A percentile compares a stretch with the other conserved stretches of the same genome.
Evolutionary conservation across 2,329 filamentous ascomycete species (phyloP).

Genomic region (Hymenoscyphus salicellus): DNA sequence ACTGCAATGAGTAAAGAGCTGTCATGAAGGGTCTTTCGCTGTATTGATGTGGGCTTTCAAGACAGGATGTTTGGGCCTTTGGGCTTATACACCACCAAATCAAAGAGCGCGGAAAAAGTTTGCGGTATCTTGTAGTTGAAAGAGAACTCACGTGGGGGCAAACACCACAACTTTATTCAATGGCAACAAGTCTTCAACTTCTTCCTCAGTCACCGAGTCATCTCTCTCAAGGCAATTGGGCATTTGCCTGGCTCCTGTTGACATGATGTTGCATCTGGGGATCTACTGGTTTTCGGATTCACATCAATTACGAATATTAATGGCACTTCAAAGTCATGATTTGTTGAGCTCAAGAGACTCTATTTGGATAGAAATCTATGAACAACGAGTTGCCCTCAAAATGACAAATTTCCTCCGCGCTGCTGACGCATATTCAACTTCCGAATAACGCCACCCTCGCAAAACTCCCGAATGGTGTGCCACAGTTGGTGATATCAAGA

Average conservation of each 20-base stretch:
- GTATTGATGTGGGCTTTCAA: neutral
- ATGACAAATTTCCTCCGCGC: neutral
- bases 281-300: neutral
- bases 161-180: neutral
- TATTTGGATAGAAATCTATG: neutral
- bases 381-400: neutral
- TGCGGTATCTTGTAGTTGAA: neutral
- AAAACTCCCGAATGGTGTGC: no score
- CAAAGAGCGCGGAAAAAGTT: neutral
- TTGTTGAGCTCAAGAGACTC: neutral
- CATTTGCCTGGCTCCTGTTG: no score
- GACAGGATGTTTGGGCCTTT: neutral
- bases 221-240: no score
- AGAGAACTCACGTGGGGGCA: neutral
- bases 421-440: neutral
- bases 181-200: neutral
- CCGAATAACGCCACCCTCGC: neutral
- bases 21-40: neutral
- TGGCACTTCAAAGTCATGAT: neutral
- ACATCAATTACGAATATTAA: neutral
- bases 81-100: neutral
- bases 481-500: no score
- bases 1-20: neutral
- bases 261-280: no score
- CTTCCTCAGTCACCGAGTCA: no score